Percentiles rank a stretch among this genome's conserved stretches.
Conservation (phyloP, 1,284 basidiomycete genomes). For the Ganoderma multipileum region DNA sequence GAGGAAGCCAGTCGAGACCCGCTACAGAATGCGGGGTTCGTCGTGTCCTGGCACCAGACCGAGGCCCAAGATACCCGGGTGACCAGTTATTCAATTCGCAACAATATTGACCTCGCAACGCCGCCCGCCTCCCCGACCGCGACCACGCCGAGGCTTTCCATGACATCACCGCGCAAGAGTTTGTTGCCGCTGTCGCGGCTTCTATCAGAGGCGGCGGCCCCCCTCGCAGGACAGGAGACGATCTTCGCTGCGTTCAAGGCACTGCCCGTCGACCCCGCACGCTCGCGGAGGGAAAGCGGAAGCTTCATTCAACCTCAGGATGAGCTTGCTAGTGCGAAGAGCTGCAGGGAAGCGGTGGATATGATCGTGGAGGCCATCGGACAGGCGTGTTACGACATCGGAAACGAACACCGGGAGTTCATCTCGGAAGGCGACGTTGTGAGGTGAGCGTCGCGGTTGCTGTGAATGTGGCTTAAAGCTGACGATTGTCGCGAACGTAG, state of each 20-base stretch:
- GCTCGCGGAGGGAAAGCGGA: conserved; percentile 58
- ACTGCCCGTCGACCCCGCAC: conserved; percentile 70
- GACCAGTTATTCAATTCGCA: conserved; percentile 85
- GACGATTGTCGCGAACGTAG: conserved; percentile 45
- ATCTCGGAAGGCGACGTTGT: conserved; percentile 79
- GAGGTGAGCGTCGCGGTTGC: conserved; percentile 56
- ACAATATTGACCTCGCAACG: conserved; percentile 52
- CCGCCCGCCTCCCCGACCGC: conserved; percentile 35
- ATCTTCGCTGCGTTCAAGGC: conserved; percentile 80
- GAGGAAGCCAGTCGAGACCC: conserved; percentile 91
- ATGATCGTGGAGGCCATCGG: conserved; percentile 75
- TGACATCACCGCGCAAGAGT: conserved; percentile 31
- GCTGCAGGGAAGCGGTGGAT: conserved; percentile 80
- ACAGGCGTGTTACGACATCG: conserved; percentile 71
- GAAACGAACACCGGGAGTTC: conserved; percentile 54
- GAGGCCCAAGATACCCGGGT: conserved; percentile 69
- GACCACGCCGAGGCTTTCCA: conserved; percentile 18
- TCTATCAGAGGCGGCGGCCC: conserved; percentile 42
- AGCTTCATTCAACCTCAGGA: conserved; percentile 66
- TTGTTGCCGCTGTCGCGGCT: conserved; percentile 42
- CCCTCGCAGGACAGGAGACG: conserved; percentile 41
- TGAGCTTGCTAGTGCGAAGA: conserved; percentile 64
- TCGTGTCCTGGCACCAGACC: conserved; percentile 74
- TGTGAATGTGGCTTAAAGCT: conserved; percentile 16
- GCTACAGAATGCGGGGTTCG: conserved; percentile 86